Evolutionary conservation across 352 stramenopile genomes (phyloP).

Genomic region (Pythium biforme): DNA sequence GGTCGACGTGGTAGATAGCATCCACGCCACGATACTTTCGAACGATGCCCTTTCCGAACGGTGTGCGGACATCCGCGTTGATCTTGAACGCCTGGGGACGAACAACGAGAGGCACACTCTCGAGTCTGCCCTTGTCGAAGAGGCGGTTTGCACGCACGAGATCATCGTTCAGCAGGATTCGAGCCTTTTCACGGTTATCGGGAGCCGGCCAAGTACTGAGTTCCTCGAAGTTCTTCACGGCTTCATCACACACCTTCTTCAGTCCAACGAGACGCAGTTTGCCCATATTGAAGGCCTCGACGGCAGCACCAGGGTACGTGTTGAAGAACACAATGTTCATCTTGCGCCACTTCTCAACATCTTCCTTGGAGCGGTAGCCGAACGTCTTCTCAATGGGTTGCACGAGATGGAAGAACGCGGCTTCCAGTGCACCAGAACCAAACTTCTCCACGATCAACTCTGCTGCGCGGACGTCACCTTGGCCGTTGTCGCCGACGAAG

Average conservation of each 20-base stretch:
- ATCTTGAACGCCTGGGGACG: slow-evolving; percentile 67
- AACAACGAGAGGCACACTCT: slow-evolving; percentile 35
- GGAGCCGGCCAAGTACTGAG: slow-evolving; percentile 62
- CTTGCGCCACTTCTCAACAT: slow-evolving; percentile 69
- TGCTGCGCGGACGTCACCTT: slow-evolving; percentile 90
- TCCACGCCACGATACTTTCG: slow-evolving; percentile 67
- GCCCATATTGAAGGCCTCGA: slow-evolving; percentile 72
- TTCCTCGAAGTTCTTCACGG: slow-evolving; percentile 47
- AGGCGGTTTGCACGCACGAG: slow-evolving; percentile 65
- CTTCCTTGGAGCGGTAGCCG: slow-evolving; percentile 73
- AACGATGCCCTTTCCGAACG: slow-evolving; percentile 64
- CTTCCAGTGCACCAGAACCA: slow-evolving; percentile 61
- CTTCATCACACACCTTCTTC: slow-evolving; percentile 67
- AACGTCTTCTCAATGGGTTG: slow-evolving; percentile 85
- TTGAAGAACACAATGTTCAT: slow-evolving; percentile 93
- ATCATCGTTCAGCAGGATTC: slow-evolving; percentile 67
- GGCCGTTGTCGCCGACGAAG: slow-evolving; percentile 98
- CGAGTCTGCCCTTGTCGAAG: slow-evolving; percentile 34
- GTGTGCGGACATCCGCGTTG: slow-evolving; percentile 58
- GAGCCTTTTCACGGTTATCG: slow-evolving; percentile 52
- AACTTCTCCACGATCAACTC: slow-evolving; percentile 88
- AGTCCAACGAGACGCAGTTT: slow-evolving; percentile 65
- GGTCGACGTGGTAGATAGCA: slow-evolving; percentile 82
- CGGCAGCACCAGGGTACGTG: slow-evolving; percentile 84
- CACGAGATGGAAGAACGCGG: slow-evolving; percentile 89